Evolutionary conservation across 495 filamentous ascomycete species (phyloP).

Genomic region (Aspergillus sclerotiicarbonarius): DNA sequence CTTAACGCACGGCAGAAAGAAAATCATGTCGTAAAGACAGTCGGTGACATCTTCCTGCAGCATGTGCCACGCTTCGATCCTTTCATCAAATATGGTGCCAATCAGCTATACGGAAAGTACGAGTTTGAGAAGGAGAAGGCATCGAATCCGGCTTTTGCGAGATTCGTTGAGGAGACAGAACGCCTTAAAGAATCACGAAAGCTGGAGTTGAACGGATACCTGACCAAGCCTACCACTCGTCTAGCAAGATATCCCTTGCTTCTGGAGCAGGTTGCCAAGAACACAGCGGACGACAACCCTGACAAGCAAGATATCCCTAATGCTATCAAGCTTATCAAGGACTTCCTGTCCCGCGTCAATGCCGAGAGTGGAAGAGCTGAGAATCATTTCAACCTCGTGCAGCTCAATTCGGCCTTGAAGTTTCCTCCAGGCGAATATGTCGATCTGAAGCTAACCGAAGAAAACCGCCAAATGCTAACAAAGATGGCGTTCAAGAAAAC

Average conservation of each 20-base stretch:
- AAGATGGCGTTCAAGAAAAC: constrained; percentile 93
- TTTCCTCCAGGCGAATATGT: constrained; percentile 85
- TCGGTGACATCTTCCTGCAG: constrained; percentile 93
- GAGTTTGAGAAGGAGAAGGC: constrained; percentile 97
- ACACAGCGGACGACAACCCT: constrained; percentile 79
- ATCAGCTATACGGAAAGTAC: constrained; percentile 93
- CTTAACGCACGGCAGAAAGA: constrained; percentile 90
- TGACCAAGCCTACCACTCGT: constrained; percentile 97
- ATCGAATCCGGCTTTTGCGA: constrained; percentile 78
- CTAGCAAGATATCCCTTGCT: constrained; percentile 92
- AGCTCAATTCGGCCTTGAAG: constrained; percentile 83
- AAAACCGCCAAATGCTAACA: constrained; percentile 85
- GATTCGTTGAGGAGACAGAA: constrained; percentile 96
- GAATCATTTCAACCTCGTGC: constrained; percentile 94
- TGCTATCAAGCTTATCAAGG: constrained; percentile 79
- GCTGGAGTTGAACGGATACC: constrained; percentile 94
- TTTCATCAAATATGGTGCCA: constrained; percentile 95
- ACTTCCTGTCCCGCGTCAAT: constrained; percentile 85
- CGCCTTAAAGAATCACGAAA: constrained; percentile 94
- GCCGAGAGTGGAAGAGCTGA: constrained; percentile 94
- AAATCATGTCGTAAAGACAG: constrained; percentile 77
- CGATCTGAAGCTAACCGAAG: constrained; percentile 92
- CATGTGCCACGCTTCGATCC: constrained; percentile 90
- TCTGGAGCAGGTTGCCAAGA: constrained; percentile 86
- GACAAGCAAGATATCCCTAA: constrained; percentile 90